A percentile compares a stretch with the other conserved stretches of the same genome.
These are phyloP conservation scores for Acmispon strigosus DNA, from an alignment of 306 rosid genomes.

Conservation along the genomic window DNA sequence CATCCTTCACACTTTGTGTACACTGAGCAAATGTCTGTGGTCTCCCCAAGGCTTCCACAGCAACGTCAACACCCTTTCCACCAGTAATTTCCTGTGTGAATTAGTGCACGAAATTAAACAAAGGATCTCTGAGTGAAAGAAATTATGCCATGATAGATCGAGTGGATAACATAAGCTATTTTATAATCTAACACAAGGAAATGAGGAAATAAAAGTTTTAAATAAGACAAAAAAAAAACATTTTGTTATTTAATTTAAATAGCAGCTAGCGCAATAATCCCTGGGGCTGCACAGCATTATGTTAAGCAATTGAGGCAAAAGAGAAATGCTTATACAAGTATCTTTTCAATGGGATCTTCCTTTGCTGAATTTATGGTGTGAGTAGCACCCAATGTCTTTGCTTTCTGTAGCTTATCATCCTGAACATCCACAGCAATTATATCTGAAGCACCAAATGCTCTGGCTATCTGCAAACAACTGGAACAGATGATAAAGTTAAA, in stretches of 20 bases:
- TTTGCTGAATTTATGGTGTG: constrained; percentile 67
- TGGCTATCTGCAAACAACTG: constrained; percentile 99
- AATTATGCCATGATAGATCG: not conserved
- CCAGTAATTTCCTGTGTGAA: constrained; percentile 80
- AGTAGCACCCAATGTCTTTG: constrained; percentile 84
- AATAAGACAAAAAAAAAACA: no score
- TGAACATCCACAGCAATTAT: constrained; percentile 88
- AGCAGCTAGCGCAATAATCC: not conserved
- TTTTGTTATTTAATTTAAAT: not conserved
- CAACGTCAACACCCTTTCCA: constrained; percentile 88
- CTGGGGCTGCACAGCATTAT: not conserved
- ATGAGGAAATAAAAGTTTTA: no score
- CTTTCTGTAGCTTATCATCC: constrained; percentile 82
- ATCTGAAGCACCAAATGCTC: constrained; percentile 95
- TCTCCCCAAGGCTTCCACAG: constrained; percentile 93
- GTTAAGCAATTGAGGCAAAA: constrained; percentile 17
- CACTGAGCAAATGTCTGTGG: constrained; percentile 86
- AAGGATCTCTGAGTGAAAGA: not conserved
- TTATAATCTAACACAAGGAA: no score
- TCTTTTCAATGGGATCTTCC: constrained; percentile 78
- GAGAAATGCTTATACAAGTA: constrained; percentile 43
- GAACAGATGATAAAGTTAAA: constrained; percentile 24
- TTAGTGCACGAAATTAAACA: not conserved
- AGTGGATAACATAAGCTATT: not conserved
- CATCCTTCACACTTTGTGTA: constrained; percentile 75